Evolutionary conservation across 148 eudicot genomes (phyloP).

Genomic region (Suaeda aralocaspica): DNA sequence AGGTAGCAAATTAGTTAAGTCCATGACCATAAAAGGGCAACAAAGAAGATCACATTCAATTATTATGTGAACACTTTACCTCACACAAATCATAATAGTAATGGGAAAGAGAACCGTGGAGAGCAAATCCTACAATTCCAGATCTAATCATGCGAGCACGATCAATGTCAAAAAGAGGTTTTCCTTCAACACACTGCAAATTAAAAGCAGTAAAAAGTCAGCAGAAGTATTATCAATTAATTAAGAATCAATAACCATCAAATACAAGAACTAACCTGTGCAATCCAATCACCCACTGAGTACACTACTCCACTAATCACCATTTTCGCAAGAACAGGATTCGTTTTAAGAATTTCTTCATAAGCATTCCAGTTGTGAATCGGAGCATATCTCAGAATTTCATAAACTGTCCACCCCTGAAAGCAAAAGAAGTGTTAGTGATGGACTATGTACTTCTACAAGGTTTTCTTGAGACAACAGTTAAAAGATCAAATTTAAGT

Average conservation of each 20-base stretch:
- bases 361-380: slow-evolving; percentile 93
- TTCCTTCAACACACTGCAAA: slow-evolving; percentile 87
- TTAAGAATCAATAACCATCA: neutral
- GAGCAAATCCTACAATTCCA: slow-evolving; percentile 80
- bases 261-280: slow-evolving; percentile 65
- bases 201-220: slow-evolving; percentile 12
- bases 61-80: slow-evolving; percentile 47
- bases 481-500: neutral
- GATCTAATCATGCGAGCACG: slow-evolving; percentile 90
- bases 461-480: neutral
- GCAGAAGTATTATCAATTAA: neutral
- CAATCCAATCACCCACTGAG: slow-evolving; percentile 98
- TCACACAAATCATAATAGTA: slow-evolving; percentile 91
- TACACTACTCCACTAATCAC: slow-evolving; percentile 95
- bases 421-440: slow-evolving; percentile 15
- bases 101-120: slow-evolving; percentile 96
- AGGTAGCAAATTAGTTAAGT: slow-evolving; percentile 15
- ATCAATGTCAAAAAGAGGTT: slow-evolving; percentile 87
- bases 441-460: neutral
- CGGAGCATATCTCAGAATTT: slow-evolving; percentile 93
- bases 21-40: neutral
- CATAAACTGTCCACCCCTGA: slow-evolving; percentile 89
- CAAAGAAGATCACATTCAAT: neutral
- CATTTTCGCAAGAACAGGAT: slow-evolving; percentile 93
- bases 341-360: slow-evolving; percentile 80